Percentiles rank a stretch among this genome's conserved stretches.
Conservation (phyloP, 495 filamentous ascomycete species). For the Talaromyces proteolyticus region DNA sequence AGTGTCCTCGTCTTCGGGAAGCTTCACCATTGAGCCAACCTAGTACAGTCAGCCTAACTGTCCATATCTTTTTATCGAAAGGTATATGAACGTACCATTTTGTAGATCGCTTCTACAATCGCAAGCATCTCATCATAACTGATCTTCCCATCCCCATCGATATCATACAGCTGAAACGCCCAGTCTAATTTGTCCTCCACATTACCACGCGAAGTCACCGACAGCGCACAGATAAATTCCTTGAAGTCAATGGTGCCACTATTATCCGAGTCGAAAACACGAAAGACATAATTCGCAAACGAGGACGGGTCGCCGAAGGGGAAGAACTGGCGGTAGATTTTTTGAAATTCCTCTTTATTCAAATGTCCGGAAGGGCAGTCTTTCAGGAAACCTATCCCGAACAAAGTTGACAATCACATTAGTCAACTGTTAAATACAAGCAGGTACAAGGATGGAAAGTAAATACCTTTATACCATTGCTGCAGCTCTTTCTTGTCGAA, state of each 20-base stretch:
- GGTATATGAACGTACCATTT: conserved; percentile 66
- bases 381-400: conserved; percentile 91
- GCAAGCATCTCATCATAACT: conserved; percentile 98
- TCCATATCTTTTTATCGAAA: neutral
- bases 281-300: conserved; percentile 98
- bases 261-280: conserved; percentile 96
- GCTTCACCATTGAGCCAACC: conserved; percentile 98
- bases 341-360: conserved; percentile 97
- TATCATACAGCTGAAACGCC: conserved; percentile 99
- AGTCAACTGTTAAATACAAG: neutral
- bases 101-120: conserved; percentile 99
- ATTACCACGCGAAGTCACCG: conserved; percentile 92
- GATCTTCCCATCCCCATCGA: conserved; percentile 97
- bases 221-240: conserved; percentile 97
- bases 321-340: conserved; percentile 99
- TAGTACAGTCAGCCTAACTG: conserved; percentile 25
- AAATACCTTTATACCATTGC: conserved; percentile 98
- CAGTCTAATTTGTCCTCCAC: conserved; percentile 99
- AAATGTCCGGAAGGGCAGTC: conserved; percentile 96
- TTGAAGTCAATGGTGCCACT: conserved; percentile 98
- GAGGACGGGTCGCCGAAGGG: conserved; percentile 95
- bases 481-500: conserved; percentile 99
- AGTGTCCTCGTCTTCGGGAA: conserved; percentile 97
- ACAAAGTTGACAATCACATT: neutral
- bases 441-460: neutral